A percentile compares a stretch with the other conserved stretches of the same genome.
Conservation (phyloP, 768 basidiomycete species). For the Cystofilobasidium capitatum region DNA sequence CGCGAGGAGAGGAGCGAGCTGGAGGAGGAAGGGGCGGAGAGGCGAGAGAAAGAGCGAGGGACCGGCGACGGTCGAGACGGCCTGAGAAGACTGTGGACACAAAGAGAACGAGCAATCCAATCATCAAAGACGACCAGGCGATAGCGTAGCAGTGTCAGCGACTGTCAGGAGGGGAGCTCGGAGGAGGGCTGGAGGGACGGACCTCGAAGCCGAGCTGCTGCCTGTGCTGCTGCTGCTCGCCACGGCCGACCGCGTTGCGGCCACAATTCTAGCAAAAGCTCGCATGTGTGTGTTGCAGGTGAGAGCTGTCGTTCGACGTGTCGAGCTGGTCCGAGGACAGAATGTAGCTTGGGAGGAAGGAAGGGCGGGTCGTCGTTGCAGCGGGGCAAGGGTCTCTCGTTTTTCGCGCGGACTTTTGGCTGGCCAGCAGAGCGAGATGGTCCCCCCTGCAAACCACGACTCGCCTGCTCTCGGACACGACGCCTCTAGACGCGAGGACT, state of each 20-base stretch:
- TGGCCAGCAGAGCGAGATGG: too few species aligned
- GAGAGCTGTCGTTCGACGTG: too few species aligned
- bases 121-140: too few species aligned
- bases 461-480: too few species aligned
- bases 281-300: not conserved
- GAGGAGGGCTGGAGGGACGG: not conserved
- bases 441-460: too few species aligned
- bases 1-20: not conserved
- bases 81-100: not conserved
- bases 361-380: too few species aligned
- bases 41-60: not conserved
- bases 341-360: too few species aligned
- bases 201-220: conserved; percentile 5
- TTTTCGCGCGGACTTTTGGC: too few species aligned
- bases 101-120: not conserved
- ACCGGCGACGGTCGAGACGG: not conserved
- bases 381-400: too few species aligned
- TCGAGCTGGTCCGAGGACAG: too few species aligned
- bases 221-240: not conserved
- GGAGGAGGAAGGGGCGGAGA: not conserved
- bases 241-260: not conserved
- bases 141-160: not conserved
- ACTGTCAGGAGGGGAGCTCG: not conserved
- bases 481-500: not conserved
- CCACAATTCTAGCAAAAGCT: not conserved